These are phyloP conservation scores for Fraxinus xanthoxyloides DNA, from an alignment of 305 asterid species.

Conservation along the genomic window DNA sequence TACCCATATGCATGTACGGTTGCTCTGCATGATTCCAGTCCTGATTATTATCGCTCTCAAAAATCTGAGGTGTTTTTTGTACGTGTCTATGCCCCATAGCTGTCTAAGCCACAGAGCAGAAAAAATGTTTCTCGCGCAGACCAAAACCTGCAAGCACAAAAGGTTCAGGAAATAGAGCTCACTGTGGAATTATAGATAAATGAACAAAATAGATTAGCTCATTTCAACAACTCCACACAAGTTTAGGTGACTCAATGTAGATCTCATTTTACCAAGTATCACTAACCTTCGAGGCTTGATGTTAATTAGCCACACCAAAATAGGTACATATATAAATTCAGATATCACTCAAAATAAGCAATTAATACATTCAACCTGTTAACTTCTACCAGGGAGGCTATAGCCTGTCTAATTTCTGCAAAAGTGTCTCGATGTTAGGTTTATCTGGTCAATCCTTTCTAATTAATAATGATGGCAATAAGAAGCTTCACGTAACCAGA, in stretches of 20 bases:
- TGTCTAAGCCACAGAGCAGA: slow-evolving; percentile 10
- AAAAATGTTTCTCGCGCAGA: slow-evolving; percentile 12
- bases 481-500: slow-evolving; percentile 19
- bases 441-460: slow-evolving; percentile 17
- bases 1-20: slow-evolving; percentile 36
- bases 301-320: background rate
- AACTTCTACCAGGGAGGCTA: slow-evolving; percentile 26
- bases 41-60: slow-evolving; percentile 41
- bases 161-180: slow-evolving; percentile 13
- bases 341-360: slow-evolving; percentile 6
- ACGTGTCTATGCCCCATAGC: slow-evolving; percentile 48
- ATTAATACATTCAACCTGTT: slow-evolving; percentile 1
- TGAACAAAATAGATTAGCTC: slow-evolving; percentile 4
- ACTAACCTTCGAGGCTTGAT: background rate
- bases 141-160: slow-evolving; percentile 30
- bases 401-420: slow-evolving; percentile 7
- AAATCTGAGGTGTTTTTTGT: slow-evolving; percentile 36
- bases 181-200: slow-evolving; percentile 3
- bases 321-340: background rate
- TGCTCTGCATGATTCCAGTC: slow-evolving; percentile 44
- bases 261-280: background rate
- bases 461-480: slow-evolving; percentile 8
- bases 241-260: background rate
- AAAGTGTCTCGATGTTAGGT: slow-evolving; percentile 3
- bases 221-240: background rate